Percentiles rank a stretch among this genome's conserved stretches.
phyloP scores from a whole-genome alignment of 2,329 filamentous ascomycete species.

The Cryphonectria japonica region DNA sequence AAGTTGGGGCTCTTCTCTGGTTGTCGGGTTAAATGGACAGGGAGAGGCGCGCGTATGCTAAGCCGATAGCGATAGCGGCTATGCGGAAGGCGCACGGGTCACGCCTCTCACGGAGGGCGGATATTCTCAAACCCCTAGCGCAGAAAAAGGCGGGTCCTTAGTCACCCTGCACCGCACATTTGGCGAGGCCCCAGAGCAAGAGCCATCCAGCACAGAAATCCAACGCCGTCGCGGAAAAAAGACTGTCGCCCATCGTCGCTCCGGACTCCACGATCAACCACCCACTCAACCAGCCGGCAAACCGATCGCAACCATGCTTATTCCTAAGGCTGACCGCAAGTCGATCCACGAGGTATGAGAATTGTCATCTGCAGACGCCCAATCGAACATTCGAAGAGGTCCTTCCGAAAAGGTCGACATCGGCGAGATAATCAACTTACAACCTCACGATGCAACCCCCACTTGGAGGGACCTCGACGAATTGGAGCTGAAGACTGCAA shows the following conservation, averaged over 20 bases:
- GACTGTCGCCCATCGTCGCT: conserved; percentile 26
- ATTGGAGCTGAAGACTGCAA: not conserved
- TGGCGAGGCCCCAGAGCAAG: conserved; percentile 19
- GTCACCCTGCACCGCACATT: conserved; percentile 29
- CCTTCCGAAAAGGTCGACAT: conserved; percentile 18
- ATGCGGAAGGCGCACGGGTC: conserved; percentile 1
- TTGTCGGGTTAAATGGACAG: not conserved
- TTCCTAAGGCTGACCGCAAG: conserved; percentile 99
- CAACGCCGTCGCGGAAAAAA: conserved; percentile 25
- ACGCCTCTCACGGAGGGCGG: conserved; percentile 8
- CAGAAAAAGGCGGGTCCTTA: conserved; percentile 5
- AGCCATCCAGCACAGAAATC: conserved; percentile 25
- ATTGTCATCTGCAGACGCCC: conserved; percentile 15
- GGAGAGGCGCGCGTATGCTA: not conserved
- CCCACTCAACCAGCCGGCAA: conserved; percentile 53
- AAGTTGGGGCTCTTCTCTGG: not conserved
- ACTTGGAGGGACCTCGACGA: conserved; percentile 12
- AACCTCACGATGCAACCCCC: conserved; percentile 11
- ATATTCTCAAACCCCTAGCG: conserved; percentile 19
- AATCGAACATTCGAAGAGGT: conserved; percentile 22
- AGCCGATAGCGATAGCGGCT: conserved; percentile 9
- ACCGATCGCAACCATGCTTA: conserved; percentile 77
- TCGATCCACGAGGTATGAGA: conserved; percentile 84
- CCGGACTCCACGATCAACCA: conserved; percentile 47
- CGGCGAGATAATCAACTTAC: conserved; percentile 11